Evolutionary conservation across 345 rosid species (phyloP).

Genomic region (Noccaea bulbosa): DNA sequence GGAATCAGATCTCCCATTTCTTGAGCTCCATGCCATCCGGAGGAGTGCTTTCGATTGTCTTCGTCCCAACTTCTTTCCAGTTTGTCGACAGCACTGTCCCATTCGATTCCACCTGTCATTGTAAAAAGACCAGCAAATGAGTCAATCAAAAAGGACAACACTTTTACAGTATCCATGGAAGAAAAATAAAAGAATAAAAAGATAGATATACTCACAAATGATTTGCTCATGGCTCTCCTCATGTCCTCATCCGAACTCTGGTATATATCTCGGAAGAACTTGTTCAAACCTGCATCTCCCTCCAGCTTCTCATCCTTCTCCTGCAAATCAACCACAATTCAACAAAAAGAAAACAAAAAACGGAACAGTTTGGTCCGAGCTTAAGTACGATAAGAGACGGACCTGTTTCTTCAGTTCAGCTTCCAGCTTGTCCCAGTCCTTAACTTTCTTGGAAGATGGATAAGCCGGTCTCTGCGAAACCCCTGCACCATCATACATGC

Average conservation of each 20-base stretch:
- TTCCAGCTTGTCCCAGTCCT: conserved; percentile 92
- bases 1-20: conserved; percentile 66
- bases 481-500: conserved; percentile 43
- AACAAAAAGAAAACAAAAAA: background rate
- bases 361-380: background rate
- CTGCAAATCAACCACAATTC: conserved; percentile 47
- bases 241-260: conserved; percentile 80
- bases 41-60: conserved; percentile 91
- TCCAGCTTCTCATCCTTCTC: conserved; percentile 96
- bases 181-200: background rate
- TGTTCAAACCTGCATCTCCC: conserved; percentile 97
- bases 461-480: conserved; percentile 59
- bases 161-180: background rate
- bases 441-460: conserved; percentile 74
- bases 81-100: conserved; percentile 97
- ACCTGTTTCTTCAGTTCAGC: conserved; percentile 88
- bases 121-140: conserved; percentile 4
- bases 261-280: conserved; percentile 84
- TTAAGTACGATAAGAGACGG: background rate
- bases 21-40: conserved; percentile 96
- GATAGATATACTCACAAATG: conserved; percentile 68
- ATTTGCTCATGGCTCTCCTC: conserved; percentile 92
- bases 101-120: conserved; percentile 77
- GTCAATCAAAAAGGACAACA: conserved; percentile 4
- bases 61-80: conserved; percentile 91